phyloP scores from a whole-genome alignment of 768 basidiomycete genomes.

The Agrocybe praecox region DNA sequence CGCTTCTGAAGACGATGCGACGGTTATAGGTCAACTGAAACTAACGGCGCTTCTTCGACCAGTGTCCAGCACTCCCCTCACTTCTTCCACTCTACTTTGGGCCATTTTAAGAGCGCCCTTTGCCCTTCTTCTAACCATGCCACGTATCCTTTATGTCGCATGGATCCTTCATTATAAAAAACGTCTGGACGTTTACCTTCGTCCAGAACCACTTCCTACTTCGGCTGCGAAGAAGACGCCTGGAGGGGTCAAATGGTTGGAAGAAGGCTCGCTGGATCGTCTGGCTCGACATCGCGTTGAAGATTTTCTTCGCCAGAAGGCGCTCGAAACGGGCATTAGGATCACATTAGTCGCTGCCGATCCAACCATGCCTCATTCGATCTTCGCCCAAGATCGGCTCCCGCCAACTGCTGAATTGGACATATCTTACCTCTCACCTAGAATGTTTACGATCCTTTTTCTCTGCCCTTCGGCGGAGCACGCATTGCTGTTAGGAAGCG shows the following conservation, averaged over 20 bases:
- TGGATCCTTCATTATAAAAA: conserved; percentile 63
- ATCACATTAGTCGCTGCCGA: conserved; percentile 43
- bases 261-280: conserved; percentile 31
- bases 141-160: conserved; percentile 66
- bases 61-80: conserved; percentile 38
- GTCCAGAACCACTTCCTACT: conserved; percentile 56
- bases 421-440: neutral
- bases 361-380: conserved; percentile 26
- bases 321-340: conserved; percentile 30
- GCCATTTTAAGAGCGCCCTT: conserved; percentile 49
- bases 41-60: conserved; percentile 52
- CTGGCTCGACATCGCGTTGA: conserved; percentile 34
- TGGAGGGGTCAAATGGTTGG: conserved; percentile 39
- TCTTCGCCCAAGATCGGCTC: conserved; percentile 12
- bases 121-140: conserved; percentile 53
- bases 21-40: conserved; percentile 42
- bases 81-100: conserved; percentile 35
- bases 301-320: conserved; percentile 35
- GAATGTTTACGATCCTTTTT: conserved; percentile 50
- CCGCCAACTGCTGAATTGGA: neutral
- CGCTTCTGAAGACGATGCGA: conserved; percentile 14
- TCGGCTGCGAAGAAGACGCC: conserved; percentile 19
- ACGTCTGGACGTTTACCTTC: conserved; percentile 53
- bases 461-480: conserved; percentile 39
- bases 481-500: conserved; percentile 40